phyloP scores from a whole-genome alignment of 1,284 basidiomycete species.

The Papiliotrema terrestris region DNA sequence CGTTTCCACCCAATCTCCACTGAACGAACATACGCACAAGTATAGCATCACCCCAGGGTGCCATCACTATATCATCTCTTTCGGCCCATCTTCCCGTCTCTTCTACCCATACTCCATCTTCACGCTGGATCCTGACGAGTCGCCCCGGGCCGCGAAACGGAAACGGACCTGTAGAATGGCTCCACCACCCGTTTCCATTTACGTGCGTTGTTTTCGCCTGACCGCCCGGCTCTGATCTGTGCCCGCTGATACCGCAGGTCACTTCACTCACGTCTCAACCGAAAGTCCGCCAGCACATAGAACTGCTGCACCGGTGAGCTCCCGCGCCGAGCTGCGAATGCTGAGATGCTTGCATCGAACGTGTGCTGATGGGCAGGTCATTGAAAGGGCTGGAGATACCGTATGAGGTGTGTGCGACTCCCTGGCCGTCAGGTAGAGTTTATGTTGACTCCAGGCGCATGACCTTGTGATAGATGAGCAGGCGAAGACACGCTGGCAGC shows the following conservation, averaged over 20 bases:
- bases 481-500: slow-evolving; percentile 46
- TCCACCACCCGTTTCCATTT: slow-evolving; percentile 34
- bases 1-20: too few relatives aligned
- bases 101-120: background rate
- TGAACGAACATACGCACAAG: background rate
- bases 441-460: slow-evolving; percentile 19
- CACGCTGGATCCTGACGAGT: background rate
- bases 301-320: slow-evolving; percentile 40
- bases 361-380: slow-evolving; percentile 15
- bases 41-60: too few relatives aligned
- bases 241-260: slow-evolving; percentile 20
- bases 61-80: background rate
- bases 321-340: background rate
- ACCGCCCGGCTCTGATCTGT: background rate
- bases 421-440: background rate
- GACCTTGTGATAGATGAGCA: slow-evolving; percentile 45
- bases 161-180: slow-evolving; percentile 17
- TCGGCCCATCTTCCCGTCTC: background rate
- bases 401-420: slow-evolving; percentile 30
- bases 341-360: too few relatives aligned
- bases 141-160: too few relatives aligned
- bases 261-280: slow-evolving; percentile 43
- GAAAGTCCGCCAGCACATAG: slow-evolving; percentile 41
- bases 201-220: slow-evolving; percentile 18
- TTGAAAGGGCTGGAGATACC: slow-evolving; percentile 42